These are phyloP conservation scores for Entomophthora muscae DNA, from an alignment of 371 early-diverging fungal genomes.

Conservation along the genomic window DNA sequence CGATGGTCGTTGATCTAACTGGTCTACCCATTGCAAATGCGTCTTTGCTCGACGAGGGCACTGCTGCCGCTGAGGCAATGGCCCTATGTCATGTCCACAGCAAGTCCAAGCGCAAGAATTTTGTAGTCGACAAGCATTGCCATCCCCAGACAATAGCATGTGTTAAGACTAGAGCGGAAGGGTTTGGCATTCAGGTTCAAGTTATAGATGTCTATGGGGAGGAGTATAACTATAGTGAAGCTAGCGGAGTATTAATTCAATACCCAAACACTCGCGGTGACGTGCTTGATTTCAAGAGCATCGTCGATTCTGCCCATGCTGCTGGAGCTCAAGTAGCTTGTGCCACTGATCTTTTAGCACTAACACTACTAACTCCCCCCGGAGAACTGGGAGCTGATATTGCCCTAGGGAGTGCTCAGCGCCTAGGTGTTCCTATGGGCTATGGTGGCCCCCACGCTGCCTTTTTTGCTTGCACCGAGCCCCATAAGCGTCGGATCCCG, in stretches of 20 bases:
- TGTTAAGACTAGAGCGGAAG: conserved; percentile 80
- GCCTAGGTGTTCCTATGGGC: conserved; percentile 94
- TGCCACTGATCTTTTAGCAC: conserved; percentile 87
- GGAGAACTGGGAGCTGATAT: conserved; percentile 93
- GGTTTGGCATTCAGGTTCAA: conserved; percentile 75
- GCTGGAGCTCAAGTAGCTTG: conserved; percentile 73
- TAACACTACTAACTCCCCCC: conserved; percentile 78
- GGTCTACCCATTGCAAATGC: conserved; percentile 91
- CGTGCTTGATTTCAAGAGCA: conserved; percentile 56
- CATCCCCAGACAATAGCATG: conserved; percentile 91
- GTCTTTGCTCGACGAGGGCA: conserved; percentile 90
- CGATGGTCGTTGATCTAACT: conserved; percentile 83
- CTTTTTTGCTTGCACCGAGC: conserved; percentile 86
- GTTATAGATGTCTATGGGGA: conserved; percentile 58
- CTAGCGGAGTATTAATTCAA: conserved; percentile 19
- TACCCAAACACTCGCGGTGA: conserved; percentile 84
- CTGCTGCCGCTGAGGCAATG: conserved; percentile 96
- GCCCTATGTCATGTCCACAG: conserved; percentile 61
- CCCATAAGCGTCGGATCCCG: conserved; percentile 85
- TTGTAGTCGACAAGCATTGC: conserved; percentile 80
- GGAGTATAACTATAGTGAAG: conserved; percentile 23
- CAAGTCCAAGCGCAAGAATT: conserved; percentile 54
- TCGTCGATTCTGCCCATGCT: conserved; percentile 57
- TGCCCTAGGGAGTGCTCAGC: conserved; percentile 87
- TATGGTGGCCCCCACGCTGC: conserved; percentile 99